phyloP scores from a whole-genome alignment of 1,284 basidiomycete genomes.

The Pseudozyma flocculosa region DNA sequence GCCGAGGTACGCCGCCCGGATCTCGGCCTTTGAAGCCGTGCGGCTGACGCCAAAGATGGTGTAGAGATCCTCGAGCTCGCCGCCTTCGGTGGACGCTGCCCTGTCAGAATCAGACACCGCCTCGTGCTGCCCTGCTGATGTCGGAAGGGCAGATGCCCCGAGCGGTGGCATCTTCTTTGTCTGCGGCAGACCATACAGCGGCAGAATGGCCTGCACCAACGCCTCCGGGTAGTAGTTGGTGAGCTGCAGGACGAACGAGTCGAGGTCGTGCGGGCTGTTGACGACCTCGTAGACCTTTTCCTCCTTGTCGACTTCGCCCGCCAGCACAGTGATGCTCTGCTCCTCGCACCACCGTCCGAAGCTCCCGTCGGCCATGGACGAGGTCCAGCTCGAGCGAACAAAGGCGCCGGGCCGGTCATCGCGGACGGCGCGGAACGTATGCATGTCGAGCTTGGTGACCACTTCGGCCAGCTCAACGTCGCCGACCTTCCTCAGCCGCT shows the following conservation, averaged over 20 bases:
- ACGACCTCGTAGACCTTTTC: slow-evolving; percentile 31
- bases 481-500: slow-evolving; percentile 12
- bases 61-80: slow-evolving; percentile 8
- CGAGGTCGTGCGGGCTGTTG: slow-evolving; percentile 20
- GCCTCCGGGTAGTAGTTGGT: slow-evolving; percentile 33
- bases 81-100: neutral
- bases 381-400: slow-evolving; percentile 24
- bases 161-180: no score
- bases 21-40: slow-evolving; percentile 14
- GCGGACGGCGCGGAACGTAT: slow-evolving; percentile 33
- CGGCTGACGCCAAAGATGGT: slow-evolving; percentile 11
- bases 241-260: slow-evolving; percentile 16
- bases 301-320: slow-evolving; percentile 33
- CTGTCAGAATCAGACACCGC: neutral
- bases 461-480: slow-evolving; percentile 9
- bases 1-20: slow-evolving; percentile 27
- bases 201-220: slow-evolving; percentile 22
- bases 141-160: no score
- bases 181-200: slow-evolving; percentile 7
- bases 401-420: slow-evolving; percentile 16
- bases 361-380: slow-evolving; percentile 24
- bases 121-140: no score
- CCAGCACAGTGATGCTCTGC: slow-evolving; percentile 13
- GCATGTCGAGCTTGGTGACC: slow-evolving; percentile 21
- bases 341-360: slow-evolving; percentile 26